Conservation (phyloP, 352 stramenopile species). For the Phytophthora chlamydospora region DNA sequence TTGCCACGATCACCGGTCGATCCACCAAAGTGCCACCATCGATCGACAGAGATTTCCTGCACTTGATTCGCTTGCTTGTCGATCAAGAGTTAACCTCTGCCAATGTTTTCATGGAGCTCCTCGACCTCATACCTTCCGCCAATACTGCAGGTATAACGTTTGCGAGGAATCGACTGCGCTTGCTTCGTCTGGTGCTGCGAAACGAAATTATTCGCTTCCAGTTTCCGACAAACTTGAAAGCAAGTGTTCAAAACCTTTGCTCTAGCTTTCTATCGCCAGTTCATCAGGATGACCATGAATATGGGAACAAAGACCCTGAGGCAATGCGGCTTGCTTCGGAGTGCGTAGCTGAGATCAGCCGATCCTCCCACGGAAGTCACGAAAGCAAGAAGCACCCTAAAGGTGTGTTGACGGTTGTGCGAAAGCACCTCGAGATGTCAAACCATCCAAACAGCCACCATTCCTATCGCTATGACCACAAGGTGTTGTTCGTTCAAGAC, state of each 20-base stretch:
- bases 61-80: conserved; percentile 48
- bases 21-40: conserved; percentile 5
- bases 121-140: conserved; percentile 9
- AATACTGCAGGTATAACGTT: background rate
- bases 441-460: conserved; percentile 7
- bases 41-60: conserved; percentile 44
- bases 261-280: background rate
- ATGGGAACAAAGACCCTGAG: background rate
- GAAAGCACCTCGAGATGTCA: conserved; percentile 9
- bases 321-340: conserved; percentile 20
- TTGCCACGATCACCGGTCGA: background rate
- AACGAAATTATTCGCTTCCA: conserved; percentile 18
- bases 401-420: conserved; percentile 3
- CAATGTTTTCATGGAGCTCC: conserved; percentile 39
- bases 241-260: conserved; percentile 22
- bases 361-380: background rate
- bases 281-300: background rate
- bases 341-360: conserved; percentile 24
- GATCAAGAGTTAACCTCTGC: conserved; percentile 34
- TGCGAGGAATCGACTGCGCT: conserved; percentile 23
- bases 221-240: conserved; percentile 11
- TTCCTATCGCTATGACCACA: conserved; percentile 24
- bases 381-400: conserved; percentile 5
- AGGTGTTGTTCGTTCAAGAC: conserved; percentile 36
- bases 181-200: conserved; percentile 25